Base-by-base conservation (phyloP, 768 basidiomycete species). In the Hericium erinaceus region DNA sequence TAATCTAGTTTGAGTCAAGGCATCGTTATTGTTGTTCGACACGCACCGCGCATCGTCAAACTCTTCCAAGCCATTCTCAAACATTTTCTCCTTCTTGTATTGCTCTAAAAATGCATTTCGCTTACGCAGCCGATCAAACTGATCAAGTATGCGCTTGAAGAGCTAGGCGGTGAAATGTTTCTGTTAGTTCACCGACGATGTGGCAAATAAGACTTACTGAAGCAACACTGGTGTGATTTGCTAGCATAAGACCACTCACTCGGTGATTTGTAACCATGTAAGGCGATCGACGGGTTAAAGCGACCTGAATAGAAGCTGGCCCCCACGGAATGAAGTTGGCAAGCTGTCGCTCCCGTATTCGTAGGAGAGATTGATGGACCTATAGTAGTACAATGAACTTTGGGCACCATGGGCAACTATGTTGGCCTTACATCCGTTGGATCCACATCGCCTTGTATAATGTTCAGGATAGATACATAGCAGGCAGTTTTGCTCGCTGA, bases 291-390 rank as follows among this genome's bases (percentile, higher is more conserved):
- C 91, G 85, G 1, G 95, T 97, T 59, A 98, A 74, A 5, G 97
- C 95, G 7, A 99, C 95, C 72, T 99, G 97, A 65, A 97, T 95
- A 39, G 93, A 95, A 4, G 95, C 95, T 0, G 97, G 97, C 12
- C 97, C 97, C 97, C 97, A 99, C 6, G 97, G 97, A 61, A 99
- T 98, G 70, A 99, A 98, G 67, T 91, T 95, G 15, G 97, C 97
- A 24, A 98, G 78, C 65, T 97, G 92, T 26, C 97, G 83, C 72
- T 99, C 97, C 44, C 97, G 87, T 64, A 99, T 98, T 10, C 97
- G 87, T 24, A 99, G 80, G 20, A 99, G 77, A 9, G 94, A 95
- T 82, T 98, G 95, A 68, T 99, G 97, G 10, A 97, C 92, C 94
- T 97, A 8, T 8, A 33, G 63, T 16, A 12, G 9, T 20, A 13